Evolutionary conservation across 176 grass and related monocot species (phyloP), one percentile per base, ranked within the genome.

Genomic region (Raddia distichophylla): DNA sequence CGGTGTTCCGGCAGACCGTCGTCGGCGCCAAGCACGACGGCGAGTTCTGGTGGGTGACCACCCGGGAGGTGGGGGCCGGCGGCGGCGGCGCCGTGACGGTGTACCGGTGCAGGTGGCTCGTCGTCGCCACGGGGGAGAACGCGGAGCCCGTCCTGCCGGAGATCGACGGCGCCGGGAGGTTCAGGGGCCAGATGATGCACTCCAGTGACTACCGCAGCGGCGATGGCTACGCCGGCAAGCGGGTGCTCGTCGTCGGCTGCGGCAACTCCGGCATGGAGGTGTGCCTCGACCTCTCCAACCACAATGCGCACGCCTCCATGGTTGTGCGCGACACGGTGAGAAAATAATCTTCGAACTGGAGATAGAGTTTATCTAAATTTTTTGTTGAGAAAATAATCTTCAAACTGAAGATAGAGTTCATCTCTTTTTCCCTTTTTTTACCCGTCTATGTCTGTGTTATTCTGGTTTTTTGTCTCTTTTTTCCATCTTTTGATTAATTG

Each of bases 241-340:
- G 75, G 8, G 95, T 86, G 40, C 88, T 98, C 44, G 90, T 98
- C 65, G 86, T 98, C 43, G 95, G 95, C 19, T 95, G 92, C 22
- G 95, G 95, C 12, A 98, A 98, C 63, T 98, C 95, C 0, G 95
- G 90, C 0, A 98, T 95, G 95, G 95, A 98, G 76, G 80, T 98
- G 19, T 84, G 72, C 3, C 81, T 98, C 3, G 95, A 98, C 75
- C 88, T 98, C 49, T 84, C 84, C 84, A 90, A 95, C 60, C 63
- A 95, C 75, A 91, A 91, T 83, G 95, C 91, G 48, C 46, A 44
- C 7, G 84, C 95, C 13, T 93, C 93, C 58, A 84, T 98, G 76
- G 95, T 98, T 27, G 95, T 98, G 1, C 91, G 92, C 35, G 93
- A 91, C 69, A 57, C 86, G 75, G 95, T 98, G 70, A 79, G 95